phyloP scores from a whole-genome alignment of 1,139 yeast genomes.

The Diutina pseudorugosa region DNA sequence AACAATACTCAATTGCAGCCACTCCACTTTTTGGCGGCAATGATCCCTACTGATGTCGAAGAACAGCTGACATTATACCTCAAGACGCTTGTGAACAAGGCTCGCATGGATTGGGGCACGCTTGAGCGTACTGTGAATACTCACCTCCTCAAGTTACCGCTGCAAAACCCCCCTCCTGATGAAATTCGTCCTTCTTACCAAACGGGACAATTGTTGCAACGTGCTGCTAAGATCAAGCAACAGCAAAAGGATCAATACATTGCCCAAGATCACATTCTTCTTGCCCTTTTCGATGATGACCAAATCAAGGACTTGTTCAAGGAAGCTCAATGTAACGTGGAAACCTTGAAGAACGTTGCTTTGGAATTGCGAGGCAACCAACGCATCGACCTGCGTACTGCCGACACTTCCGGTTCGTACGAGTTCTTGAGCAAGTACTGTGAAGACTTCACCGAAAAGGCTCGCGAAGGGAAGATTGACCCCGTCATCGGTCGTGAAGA shows the following conservation, averaged over 20 bases:
- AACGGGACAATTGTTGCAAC: constrained; percentile 55
- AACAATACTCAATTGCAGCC: constrained; percentile 77
- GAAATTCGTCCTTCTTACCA: constrained; percentile 60
- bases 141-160: constrained; percentile 72
- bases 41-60: constrained; percentile 55
- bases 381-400: constrained; percentile 85
- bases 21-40: constrained; percentile 81
- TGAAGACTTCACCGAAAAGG: constrained; percentile 83
- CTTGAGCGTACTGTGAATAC: constrained; percentile 74
- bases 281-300: constrained; percentile 74
- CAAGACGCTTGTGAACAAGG: constrained; percentile 77
- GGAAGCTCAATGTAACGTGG: constrained; percentile 56
- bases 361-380: constrained; percentile 80
- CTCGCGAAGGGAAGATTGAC: constrained; percentile 87
- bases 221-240: constrained; percentile 62
- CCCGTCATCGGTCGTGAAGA: constrained; percentile 99
- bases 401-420: constrained; percentile 75
- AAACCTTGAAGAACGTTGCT: constrained; percentile 70
- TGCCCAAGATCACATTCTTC: constrained; percentile 87
- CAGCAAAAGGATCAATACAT: constrained; percentile 86
- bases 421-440: constrained; percentile 88
- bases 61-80: constrained; percentile 64
- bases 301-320: constrained; percentile 64
- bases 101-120: constrained; percentile 75
- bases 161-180: constrained; percentile 79